Base-by-base conservation (phyloP, 1,139 yeast species). In the Saccharomyces hybrid region DNA sequence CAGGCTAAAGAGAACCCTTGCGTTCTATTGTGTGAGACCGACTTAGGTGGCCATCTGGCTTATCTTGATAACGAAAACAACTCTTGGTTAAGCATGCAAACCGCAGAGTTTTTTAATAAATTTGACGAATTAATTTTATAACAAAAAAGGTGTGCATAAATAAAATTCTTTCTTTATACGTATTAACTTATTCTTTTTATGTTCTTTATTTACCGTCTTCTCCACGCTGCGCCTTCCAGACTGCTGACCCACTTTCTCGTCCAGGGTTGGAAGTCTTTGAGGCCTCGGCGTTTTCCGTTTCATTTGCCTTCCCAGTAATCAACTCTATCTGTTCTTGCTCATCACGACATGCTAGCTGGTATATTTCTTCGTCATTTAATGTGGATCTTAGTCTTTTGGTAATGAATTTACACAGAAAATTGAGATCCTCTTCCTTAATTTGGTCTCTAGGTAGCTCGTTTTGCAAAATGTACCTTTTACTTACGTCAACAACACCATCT, bases 41-140 rank as follows among this genome's bases (percentile, higher is more conserved):
- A 82, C 27, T 72, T 81, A 34, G 97, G 97, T 52, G 97, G 97
- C 7, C 97, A 90, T 71, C 71, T 91, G 48, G 84, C 85, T 0
- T 83, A 75, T 64, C 78, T 81, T 29, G 76, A 82, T 60, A 68
- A 72, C 2, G 71, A 78, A 29, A 83, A 85, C 24, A 77, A 80
- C 54, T 81, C 88, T 61, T 89, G 96, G 96, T 81, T 83, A 64
- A 78, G 83, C 9, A 75, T 77, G 51, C 83, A 83, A 32, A 78
- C 84, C 42, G 80, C 82, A 50, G 78, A 83, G 52, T 86, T 78
- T 68, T 78, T 87, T 59, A 72, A 71, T 57, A 74, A 78, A 26
- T 79, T 84, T 64, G 76, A 79, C 48, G 68, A 72, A n/a, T 56
- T 63, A 5, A 71, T 75, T 11, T 69, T 46, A 31, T 60, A 9